Conservation (phyloP, 805 yeast species). For the Barnettozyma populi region DNA sequence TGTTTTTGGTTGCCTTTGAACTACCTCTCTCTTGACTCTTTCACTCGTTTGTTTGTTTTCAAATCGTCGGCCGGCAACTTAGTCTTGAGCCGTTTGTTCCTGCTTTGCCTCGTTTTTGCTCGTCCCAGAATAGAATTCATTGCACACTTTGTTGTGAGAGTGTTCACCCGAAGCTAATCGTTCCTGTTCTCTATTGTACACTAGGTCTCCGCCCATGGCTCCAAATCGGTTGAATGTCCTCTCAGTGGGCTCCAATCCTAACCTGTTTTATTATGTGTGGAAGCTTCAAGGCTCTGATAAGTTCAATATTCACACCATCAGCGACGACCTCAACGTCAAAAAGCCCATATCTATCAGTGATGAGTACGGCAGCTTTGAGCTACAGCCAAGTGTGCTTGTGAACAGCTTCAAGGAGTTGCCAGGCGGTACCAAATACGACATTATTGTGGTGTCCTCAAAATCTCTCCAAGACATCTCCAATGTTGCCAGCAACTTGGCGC, state of each 20-base stretch:
- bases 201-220: not conserved
- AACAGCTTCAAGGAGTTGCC: conserved; percentile 11
- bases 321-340: conserved; percentile 18
- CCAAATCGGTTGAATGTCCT: conserved; percentile 25
- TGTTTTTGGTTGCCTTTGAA: too few relatives aligned
- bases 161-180: too few relatives aligned
- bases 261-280: conserved; percentile 56
- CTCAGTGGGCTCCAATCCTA: conserved; percentile 51
- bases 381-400: conserved; percentile 11
- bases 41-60: not conserved
- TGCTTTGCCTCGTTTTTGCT: not conserved
- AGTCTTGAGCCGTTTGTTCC: not conserved
- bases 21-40: too few relatives aligned
- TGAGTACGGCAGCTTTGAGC: conserved; percentile 9
- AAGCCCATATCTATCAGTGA: conserved; percentile 20
- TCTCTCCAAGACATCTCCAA: conserved; percentile 49
- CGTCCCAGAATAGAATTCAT: not conserved
- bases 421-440: conserved; percentile 31
- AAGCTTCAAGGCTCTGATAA: conserved; percentile 42
- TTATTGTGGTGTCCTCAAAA: conserved; percentile 40
- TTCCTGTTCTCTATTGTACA: not conserved
- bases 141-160: not conserved
- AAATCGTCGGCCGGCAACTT: not conserved
- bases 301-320: conserved; percentile 38
- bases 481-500: conserved; percentile 32